phyloP scores from a whole-genome alignment of 345 rosid species.

The Luvunga scandens region DNA sequence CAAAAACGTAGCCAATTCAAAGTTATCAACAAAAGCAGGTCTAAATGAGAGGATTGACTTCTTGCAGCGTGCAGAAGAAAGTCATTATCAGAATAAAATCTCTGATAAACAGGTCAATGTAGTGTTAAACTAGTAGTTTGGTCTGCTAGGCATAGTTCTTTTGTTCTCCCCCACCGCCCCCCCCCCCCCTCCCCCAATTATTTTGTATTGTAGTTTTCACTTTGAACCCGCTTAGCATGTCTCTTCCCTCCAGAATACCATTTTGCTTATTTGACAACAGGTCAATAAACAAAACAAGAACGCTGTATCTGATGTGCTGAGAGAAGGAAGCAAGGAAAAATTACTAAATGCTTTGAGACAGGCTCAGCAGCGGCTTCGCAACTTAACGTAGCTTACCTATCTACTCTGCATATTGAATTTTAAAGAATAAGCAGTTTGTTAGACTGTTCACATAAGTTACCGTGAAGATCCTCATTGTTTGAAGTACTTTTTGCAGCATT shows the following conservation, averaged over 20 bases:
- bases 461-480: conserved; percentile 5
- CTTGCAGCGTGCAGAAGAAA: conserved; percentile 75
- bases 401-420: not conserved
- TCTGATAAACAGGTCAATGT: conserved; percentile 52
- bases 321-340: conserved; percentile 75
- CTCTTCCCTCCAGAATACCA: conserved; percentile 4
- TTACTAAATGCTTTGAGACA: conserved; percentile 50
- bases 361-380: conserved; percentile 52
- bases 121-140: not conserved
- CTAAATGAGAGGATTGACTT: conserved; percentile 58
- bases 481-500: conserved; percentile 41
- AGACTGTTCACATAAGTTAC: not conserved
- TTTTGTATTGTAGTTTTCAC: not conserved
- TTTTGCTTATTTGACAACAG: conserved; percentile 29
- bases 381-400: conserved; percentile 32
- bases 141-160: not conserved
- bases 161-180: not conserved
- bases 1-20: conserved; percentile 42
- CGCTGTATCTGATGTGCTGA: conserved; percentile 53
- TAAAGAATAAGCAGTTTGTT: not conserved
- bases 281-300: conserved; percentile 60
- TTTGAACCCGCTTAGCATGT: not conserved
- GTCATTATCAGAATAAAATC: conserved; percentile 42
- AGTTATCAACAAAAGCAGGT: conserved; percentile 48
- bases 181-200: not conserved